phyloP scores from a whole-genome alignment of 73 alveolate genomes.

The Diophrys appendiculata region DNA sequence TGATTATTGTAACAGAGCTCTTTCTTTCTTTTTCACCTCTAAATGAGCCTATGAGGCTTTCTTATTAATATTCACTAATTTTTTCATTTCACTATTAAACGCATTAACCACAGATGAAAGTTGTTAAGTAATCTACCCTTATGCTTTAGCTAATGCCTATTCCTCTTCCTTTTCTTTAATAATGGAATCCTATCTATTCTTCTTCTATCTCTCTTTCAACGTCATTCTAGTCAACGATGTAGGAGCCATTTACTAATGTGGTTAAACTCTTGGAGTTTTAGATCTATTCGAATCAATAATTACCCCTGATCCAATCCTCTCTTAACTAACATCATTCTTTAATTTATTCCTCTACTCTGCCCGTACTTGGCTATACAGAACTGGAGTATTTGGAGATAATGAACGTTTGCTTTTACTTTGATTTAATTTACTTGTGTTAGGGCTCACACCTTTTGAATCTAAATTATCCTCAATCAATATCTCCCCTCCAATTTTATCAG shows the following conservation, averaged over 20 bases:
- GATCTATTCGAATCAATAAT: no score
- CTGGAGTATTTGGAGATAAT: no score
- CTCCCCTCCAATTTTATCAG: not conserved
- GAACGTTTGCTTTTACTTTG: not conserved
- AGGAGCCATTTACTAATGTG: no score
- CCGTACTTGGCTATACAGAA: no score
- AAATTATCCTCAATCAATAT: not conserved
- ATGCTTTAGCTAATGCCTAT: not conserved
- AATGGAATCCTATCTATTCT: not conserved
- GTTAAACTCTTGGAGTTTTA: no score
- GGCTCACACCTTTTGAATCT: not conserved
- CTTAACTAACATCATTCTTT: no score
- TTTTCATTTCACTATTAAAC: not conserved
- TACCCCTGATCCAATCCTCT: no score
- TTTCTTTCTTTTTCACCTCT: not conserved
- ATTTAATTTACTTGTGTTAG: not conserved
- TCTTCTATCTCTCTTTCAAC: not conserved
- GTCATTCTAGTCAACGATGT: not conserved
- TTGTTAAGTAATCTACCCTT: not conserved
- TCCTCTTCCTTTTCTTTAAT: not conserved
- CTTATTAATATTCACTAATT: not conserved
- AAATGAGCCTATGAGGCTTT: not conserved
- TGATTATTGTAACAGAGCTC: not conserved
- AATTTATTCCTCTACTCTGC: no score
- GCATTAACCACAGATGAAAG: not conserved